A percentile compares a stretch with the other conserved stretches of the same genome.
Conservation (phyloP, 345 rosid species). For the Raphanus sativus region DNA sequence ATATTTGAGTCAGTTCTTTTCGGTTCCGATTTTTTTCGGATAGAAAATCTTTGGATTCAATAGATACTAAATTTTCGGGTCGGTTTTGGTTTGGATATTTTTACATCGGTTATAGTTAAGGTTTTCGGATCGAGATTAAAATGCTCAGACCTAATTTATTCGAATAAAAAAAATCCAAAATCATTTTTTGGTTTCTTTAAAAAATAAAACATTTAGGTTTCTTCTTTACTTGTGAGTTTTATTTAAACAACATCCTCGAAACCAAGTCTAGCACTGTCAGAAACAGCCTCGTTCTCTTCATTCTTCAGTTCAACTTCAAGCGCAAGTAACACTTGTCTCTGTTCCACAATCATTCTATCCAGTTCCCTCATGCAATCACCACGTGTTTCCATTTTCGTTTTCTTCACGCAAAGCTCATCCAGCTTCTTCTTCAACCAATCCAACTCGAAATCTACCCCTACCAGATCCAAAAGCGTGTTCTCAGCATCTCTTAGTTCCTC, state of each 20-base stretch:
- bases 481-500: constrained; percentile 28
- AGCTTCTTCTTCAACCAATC: constrained; percentile 33
- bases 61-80: too few relatives aligned
- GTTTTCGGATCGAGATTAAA: too few relatives aligned
- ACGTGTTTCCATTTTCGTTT: constrained; percentile 33
- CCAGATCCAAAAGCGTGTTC: constrained; percentile 28
- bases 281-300: constrained; percentile 34
- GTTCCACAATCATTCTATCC: constrained; percentile 25
- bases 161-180: too few relatives aligned
- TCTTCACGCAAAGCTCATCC: constrained; percentile 25
- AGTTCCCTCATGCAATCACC: constrained; percentile 33
- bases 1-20: too few relatives aligned
- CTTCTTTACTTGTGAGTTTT: not conserved
- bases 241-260: constrained; percentile 37
- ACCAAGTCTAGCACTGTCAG: constrained; percentile 30
- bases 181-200: too few relatives aligned
- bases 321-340: constrained; percentile 12
- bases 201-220: constrained; percentile 12
- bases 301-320: constrained; percentile 32
- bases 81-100: too few relatives aligned
- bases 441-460: constrained; percentile 31
- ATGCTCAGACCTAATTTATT: too few relatives aligned
- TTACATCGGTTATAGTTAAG: too few relatives aligned
- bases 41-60: too few relatives aligned
- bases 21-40: too few relatives aligned